Conservation (phyloP, 2,329 filamentous ascomycete genomes). For the Rugonectria rugulosa region DNA sequence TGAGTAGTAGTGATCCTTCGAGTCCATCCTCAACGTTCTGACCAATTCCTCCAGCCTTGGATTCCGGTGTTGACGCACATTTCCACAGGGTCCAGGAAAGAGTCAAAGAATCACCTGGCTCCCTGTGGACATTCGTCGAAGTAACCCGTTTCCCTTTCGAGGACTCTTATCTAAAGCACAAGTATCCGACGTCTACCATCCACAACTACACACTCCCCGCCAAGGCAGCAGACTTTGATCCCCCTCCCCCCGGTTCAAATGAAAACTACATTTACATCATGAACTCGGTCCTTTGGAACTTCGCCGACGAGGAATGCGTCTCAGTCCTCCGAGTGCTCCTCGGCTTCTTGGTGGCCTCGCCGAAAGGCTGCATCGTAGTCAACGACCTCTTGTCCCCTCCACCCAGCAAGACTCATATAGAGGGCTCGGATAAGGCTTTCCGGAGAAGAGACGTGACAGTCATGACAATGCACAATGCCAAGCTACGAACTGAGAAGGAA, state of each 20-base stretch:
- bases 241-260: background rate
- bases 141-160: conserved; percentile 13
- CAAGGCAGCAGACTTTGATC: background rate
- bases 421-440: conserved; percentile 27
- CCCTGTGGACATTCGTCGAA: conserved; percentile 5
- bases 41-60: conserved; percentile 23
- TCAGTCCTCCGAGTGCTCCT: conserved; percentile 42
- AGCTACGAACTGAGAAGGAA: conserved; percentile 23
- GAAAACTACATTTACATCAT: conserved; percentile 18
- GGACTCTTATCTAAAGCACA: conserved; percentile 5
- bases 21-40: too few species aligned
- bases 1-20: conserved; percentile 8
- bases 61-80: conserved; percentile 22
- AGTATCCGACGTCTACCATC: background rate
- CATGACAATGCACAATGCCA: conserved; percentile 35
- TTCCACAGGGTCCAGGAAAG: conserved; percentile 15
- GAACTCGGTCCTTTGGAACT: conserved; percentile 28
- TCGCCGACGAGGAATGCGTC: conserved; percentile 22
- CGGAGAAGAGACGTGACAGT: conserved; percentile 31
- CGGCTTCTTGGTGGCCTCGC: conserved; percentile 28
- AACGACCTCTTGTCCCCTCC: conserved; percentile 29
- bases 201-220: conserved; percentile 5
- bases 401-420: conserved; percentile 13
- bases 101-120: background rate
- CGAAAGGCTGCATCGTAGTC: conserved; percentile 13